Evolutionary conservation across 2,329 filamentous ascomycete genomes (phyloP).

Genomic region (Fusarium sororula): DNA sequence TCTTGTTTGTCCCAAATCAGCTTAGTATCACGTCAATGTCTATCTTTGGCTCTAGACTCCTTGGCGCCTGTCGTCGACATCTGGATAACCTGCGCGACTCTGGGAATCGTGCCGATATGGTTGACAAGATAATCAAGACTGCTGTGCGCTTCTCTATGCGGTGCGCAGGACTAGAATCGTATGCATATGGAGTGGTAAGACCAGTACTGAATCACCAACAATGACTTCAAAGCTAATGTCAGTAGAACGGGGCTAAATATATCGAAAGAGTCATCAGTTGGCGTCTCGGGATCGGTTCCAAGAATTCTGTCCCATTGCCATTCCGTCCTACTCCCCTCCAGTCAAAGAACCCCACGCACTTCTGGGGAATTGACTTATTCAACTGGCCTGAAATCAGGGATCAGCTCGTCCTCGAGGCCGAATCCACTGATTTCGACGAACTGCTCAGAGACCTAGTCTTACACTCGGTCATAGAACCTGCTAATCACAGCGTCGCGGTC

Average conservation of each 20-base stretch:
- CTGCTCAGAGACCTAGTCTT: background rate
- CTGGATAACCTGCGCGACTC: background rate
- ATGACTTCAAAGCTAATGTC: rapidly evolving
- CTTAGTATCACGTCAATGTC: background rate
- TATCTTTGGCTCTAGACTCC: background rate
- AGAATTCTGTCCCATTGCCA: background rate
- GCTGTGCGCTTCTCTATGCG: background rate
- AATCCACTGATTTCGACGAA: background rate
- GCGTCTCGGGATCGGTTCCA: background rate
- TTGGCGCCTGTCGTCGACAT: background rate
- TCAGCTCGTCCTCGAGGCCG: background rate
- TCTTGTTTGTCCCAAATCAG: background rate
- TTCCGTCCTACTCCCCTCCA: background rate
- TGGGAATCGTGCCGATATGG: background rate
- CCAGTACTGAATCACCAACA: background rate
- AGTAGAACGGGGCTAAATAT: background rate
- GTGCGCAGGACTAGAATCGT: background rate
- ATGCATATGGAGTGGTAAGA: background rate
- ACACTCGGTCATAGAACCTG: background rate
- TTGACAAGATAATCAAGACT: background rate
- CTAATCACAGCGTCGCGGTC: background rate
- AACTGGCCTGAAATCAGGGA: background rate
- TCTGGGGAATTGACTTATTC: background rate
- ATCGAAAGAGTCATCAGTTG: background rate
- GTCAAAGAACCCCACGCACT: background rate